Conservation (phyloP, 305 asterid species). For the Rubia tinctorum region DNA sequence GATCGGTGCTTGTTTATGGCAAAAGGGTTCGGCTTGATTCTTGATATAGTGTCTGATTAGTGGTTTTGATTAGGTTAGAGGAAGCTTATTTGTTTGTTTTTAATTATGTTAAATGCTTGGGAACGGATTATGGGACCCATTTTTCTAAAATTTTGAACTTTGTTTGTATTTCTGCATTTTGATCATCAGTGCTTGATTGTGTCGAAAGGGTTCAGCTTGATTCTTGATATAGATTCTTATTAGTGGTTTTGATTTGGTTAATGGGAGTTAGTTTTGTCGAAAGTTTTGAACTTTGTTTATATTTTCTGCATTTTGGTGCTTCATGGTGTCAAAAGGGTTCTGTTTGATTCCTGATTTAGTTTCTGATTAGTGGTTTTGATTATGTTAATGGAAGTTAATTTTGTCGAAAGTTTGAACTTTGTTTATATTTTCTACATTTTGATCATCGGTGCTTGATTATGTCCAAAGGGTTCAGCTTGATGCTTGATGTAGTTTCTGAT, state of each 20-base stretch:
- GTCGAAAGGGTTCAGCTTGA: no score
- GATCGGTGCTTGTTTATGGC: not conserved
- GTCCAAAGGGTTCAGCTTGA: not conserved
- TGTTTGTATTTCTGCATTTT: no score
- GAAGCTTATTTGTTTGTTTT: no score
- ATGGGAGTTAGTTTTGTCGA: not conserved
- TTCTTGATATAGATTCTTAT: not conserved
- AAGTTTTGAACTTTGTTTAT: not conserved
- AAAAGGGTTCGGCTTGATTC: no score
- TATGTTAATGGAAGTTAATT: no score
- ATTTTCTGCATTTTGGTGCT: not conserved
- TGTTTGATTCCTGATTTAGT: not conserved
- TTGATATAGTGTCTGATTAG: no score
- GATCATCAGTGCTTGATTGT: no score
- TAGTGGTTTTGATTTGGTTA: not conserved
- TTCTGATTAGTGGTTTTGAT: not conserved
- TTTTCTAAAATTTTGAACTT: no score
- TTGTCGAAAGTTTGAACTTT: not conserved
- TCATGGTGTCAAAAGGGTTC: not conserved
- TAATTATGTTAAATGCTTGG: no score
- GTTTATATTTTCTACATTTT: not conserved
- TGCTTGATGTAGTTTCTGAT: not conserved
- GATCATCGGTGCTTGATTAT: not conserved
- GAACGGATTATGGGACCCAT: not conserved
- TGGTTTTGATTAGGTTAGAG: no score